phyloP scores from a whole-genome alignment of 306 rosid species.

The Rosa lucieae region DNA sequence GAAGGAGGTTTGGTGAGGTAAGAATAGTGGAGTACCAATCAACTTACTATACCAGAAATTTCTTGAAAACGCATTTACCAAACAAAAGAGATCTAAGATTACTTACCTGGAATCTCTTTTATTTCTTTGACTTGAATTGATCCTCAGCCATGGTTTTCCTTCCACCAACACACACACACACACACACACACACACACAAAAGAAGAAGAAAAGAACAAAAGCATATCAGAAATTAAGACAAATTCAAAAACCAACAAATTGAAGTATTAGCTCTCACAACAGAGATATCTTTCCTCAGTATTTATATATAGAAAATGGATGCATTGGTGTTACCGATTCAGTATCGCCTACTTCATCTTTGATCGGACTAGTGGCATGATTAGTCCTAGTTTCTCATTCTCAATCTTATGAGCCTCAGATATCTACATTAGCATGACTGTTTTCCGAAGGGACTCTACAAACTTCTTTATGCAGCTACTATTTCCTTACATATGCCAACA shows the following conservation, averaged over 20 bases:
- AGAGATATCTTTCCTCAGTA: too few species aligned
- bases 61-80: background rate
- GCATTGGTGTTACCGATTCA: too few species aligned
- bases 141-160: background rate
- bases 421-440: background rate
- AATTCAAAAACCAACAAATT: background rate
- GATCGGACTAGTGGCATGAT: too few species aligned
- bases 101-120: background rate
- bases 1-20: background rate
- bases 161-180: background rate
- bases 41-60: background rate
- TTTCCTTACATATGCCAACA: slow-evolving; percentile 12
- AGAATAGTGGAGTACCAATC: background rate
- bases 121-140: background rate
- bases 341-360: too few species aligned
- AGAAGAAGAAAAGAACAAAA: too few species aligned
- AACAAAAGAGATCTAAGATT: background rate
- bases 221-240: too few species aligned
- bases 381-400: too few species aligned
- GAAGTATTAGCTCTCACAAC: too few species aligned
- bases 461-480: background rate
- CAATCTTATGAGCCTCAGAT: background rate
- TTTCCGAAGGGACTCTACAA: background rate
- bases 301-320: too few species aligned
- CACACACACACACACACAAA: too few species aligned